phyloP scores from a whole-genome alignment of 2,329 filamentous ascomycete genomes.

The Thelonectria discophora region DNA sequence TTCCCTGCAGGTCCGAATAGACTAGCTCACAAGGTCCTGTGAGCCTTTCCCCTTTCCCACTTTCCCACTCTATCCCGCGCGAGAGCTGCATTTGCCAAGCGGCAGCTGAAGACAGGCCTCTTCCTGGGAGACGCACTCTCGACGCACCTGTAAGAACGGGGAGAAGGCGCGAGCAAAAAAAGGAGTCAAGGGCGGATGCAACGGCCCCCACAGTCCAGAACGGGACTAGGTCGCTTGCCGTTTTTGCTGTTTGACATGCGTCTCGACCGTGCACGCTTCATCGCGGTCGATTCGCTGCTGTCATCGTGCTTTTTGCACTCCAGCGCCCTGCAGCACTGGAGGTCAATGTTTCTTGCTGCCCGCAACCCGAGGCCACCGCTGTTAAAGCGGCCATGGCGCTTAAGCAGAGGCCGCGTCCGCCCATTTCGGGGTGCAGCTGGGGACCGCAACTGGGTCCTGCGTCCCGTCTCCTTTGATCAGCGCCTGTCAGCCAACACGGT shows the following conservation, averaged over 20 bases:
- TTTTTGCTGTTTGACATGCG: background rate
- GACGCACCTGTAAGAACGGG: no score
- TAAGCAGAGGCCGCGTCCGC: background rate
- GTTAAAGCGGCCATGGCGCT: conserved; percentile 20
- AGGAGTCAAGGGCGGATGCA: background rate
- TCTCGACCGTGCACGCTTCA: conserved; percentile 3
- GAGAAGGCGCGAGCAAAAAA: no score
- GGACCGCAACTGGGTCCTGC: background rate
- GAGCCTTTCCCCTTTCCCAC: no score
- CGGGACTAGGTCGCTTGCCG: conserved; percentile 13
- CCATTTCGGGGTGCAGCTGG: conserved; percentile 18
- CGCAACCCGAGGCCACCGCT: no score
- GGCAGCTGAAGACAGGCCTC: background rate
- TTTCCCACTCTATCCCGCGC: conserved; percentile 9
- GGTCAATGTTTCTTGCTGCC: no score
- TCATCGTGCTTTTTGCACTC: background rate
- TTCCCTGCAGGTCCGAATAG: no score
- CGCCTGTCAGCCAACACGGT: background rate
- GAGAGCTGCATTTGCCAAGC: background rate
- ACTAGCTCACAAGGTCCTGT: no score
- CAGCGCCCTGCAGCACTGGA: background rate
- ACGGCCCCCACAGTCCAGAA: conserved; percentile 2
- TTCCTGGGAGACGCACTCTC: no score
- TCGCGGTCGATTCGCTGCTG: conserved; percentile 9
- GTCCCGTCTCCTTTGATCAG: conserved; percentile 7